These are phyloP conservation scores for Penicillium digitatum DNA, from an alignment of 2,329 filamentous ascomycete species.

Conservation along the genomic window DNA sequence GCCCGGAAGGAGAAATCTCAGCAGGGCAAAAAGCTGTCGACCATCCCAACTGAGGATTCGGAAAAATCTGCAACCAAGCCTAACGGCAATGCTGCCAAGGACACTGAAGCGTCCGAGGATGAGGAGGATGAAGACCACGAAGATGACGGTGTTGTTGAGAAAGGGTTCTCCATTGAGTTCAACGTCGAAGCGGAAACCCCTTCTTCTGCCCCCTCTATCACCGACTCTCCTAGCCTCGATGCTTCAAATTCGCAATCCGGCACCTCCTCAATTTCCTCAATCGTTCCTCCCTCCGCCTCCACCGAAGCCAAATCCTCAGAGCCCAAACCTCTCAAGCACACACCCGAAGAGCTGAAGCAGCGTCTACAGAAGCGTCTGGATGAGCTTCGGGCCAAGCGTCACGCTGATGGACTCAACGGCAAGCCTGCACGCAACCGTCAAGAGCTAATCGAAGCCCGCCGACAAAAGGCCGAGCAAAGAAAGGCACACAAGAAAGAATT, in stretches of 20 bases:
- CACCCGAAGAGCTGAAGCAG: constrained; percentile 70
- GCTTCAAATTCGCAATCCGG: constrained; percentile 48
- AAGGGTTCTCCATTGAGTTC: constrained; percentile 50
- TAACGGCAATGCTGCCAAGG: constrained; percentile 13
- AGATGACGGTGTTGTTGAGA: constrained; percentile 44
- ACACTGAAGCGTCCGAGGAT: constrained; percentile 21
- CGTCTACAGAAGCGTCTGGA: constrained; percentile 81
- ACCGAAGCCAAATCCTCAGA: constrained; percentile 29
- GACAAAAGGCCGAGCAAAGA: constrained; percentile 80
- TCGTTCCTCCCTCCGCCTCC: constrained; percentile 45
- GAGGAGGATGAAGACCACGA: constrained; percentile 28
- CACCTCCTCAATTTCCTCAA: constrained; percentile 67
- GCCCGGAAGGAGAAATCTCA: constrained; percentile 34
- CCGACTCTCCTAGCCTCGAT: constrained; percentile 57
- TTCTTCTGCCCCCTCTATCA: constrained; percentile 46
- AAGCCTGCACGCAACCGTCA: constrained; percentile 79
- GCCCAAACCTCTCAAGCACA: constrained; percentile 62
- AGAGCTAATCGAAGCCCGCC: constrained; percentile 84
- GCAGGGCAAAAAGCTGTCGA: constrained; percentile 24
- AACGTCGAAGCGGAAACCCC: constrained; percentile 37
- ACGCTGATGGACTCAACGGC: constrained; percentile 79
- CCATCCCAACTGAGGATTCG: constrained; percentile 15
- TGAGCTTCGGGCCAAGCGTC: constrained; percentile 75
- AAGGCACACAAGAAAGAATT: constrained; percentile 87
- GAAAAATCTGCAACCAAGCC: constrained; percentile 24